Percentiles rank a stretch among this genome's conserved stretches.
Evolutionary conservation across 2,329 filamentous ascomycete genomes (phyloP).

Genomic region (Neofusicoccum parvum): DNA sequence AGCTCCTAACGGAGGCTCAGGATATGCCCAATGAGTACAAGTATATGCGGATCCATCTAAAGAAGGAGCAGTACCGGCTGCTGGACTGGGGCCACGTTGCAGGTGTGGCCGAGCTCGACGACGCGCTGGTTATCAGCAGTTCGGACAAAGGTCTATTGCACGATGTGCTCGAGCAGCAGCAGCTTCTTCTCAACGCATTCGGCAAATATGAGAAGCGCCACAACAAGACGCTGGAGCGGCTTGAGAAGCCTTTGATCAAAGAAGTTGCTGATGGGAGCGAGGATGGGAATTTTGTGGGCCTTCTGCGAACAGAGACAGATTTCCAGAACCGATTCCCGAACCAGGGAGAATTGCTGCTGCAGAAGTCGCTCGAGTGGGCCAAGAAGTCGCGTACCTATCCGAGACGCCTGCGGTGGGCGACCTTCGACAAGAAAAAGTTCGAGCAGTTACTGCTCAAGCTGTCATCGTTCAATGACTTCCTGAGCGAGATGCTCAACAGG

Average conservation of each 20-base stretch:
- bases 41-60: conserved; percentile 39
- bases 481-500: conserved; percentile 37
- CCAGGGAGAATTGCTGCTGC: conserved; percentile 30
- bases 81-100: conserved; percentile 41
- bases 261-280: conserved; percentile 28
- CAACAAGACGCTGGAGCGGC: conserved; percentile 31
- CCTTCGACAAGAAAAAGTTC: conserved; percentile 35
- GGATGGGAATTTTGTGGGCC: conserved; percentile 22
- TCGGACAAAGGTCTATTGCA: conserved; percentile 37
- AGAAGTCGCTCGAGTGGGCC: conserved; percentile 34
- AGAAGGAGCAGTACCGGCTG: conserved; percentile 41
- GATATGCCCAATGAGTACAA: conserved; percentile 35
- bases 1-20: conserved; percentile 41
- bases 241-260: conserved; percentile 33
- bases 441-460: conserved; percentile 36
- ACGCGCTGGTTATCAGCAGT: conserved; percentile 35
- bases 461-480: conserved; percentile 39
- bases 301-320: conserved; percentile 26
- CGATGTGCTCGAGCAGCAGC: conserved; percentile 39
- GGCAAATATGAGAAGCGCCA: conserved; percentile 37
- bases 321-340: conserved; percentile 34
- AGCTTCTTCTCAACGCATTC: conserved; percentile 34
- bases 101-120: conserved; percentile 35
- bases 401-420: conserved; percentile 36
- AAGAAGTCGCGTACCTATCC: conserved; percentile 31